phyloP scores from a whole-genome alignment of 2,329 filamentous ascomycete species.

The Apiospora hydei region DNA sequence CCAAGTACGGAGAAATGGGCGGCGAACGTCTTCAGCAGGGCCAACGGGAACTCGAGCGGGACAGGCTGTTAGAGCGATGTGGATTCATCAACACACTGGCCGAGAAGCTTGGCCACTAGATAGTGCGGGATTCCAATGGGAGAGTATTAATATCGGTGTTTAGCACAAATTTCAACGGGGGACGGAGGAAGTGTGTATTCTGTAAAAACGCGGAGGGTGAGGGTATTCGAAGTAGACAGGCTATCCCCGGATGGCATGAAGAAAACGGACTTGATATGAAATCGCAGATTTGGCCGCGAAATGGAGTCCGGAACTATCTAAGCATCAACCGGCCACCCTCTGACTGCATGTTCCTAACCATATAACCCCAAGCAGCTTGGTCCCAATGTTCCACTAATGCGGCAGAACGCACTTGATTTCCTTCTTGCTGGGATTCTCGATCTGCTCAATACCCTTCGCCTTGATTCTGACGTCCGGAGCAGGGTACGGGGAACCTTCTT shows the following conservation, averaged over 20 bases:
- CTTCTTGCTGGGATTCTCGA: background rate
- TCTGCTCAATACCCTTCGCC: background rate
- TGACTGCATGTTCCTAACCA: background rate
- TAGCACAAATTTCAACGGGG: no score
- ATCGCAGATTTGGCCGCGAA: no score
- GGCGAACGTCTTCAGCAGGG: slow-evolving; percentile 22
- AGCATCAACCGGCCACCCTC: background rate
- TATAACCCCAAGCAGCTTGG: background rate
- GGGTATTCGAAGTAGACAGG: no score
- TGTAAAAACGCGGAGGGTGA: no score
- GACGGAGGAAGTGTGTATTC: no score
- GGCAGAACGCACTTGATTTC: background rate
- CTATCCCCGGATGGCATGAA: no score
- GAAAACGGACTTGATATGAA: no score
- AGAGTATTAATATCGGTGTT: no score
- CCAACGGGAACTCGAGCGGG: slow-evolving; percentile 28
- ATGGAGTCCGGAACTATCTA: no score
- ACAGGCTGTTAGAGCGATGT: slow-evolving; percentile 35
- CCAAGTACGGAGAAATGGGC: slow-evolving; percentile 33
- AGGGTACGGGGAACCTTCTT: background rate
- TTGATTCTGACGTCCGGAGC: background rate
- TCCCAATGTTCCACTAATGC: background rate
- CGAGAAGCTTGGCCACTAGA: slow-evolving; percentile 30
- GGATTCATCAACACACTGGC: slow-evolving; percentile 34
- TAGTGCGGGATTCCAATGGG: no score